Conservation (phyloP, 2,329 filamentous ascomycete species). For the Huntiella omanensis region DNA sequence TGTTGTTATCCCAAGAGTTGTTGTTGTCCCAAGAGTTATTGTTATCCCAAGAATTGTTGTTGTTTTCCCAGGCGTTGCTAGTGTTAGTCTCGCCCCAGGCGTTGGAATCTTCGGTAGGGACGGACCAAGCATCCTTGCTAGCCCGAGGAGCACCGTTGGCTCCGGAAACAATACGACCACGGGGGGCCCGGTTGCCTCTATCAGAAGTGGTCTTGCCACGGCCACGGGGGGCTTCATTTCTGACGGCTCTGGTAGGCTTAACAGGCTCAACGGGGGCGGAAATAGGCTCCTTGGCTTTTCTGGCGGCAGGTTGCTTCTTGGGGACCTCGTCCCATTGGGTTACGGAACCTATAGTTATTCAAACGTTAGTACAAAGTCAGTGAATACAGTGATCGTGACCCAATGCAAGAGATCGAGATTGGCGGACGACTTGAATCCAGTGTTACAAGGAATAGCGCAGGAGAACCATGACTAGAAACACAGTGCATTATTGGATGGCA, state of each 20-base stretch:
- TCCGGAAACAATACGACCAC: slow-evolving; percentile 39
- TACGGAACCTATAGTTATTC: slow-evolving; percentile 40
- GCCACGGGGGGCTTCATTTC: slow-evolving; percentile 42
- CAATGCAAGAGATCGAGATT: no score
- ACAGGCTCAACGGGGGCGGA: slow-evolving; percentile 28
- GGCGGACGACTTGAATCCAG: no score
- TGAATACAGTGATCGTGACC: no score
- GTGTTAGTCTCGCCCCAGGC: slow-evolving; percentile 20
- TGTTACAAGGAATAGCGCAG: no score
- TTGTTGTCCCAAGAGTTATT: no score
- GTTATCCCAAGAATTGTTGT: slow-evolving; percentile 14
- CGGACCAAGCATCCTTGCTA: slow-evolving; percentile 38
- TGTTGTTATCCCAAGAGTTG: slow-evolving; percentile 16
- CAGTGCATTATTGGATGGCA: no score
- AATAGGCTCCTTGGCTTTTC: slow-evolving; percentile 45
- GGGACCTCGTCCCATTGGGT: slow-evolving; percentile 75
- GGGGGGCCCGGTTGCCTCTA: slow-evolving; percentile 38
- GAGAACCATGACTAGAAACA: no score
- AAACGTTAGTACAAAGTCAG: no score
- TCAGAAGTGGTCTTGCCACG: slow-evolving; percentile 41
- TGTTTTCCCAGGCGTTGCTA: slow-evolving; percentile 12
- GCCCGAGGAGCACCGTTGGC: slow-evolving; percentile 42
- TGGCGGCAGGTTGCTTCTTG: slow-evolving; percentile 47
- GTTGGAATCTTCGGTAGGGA: slow-evolving; percentile 51
- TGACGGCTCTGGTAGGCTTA: slow-evolving; percentile 36